Evolutionary conservation across 176 grass and related monocot genomes (phyloP).

Genomic region (Aegilops sharonensis): DNA sequence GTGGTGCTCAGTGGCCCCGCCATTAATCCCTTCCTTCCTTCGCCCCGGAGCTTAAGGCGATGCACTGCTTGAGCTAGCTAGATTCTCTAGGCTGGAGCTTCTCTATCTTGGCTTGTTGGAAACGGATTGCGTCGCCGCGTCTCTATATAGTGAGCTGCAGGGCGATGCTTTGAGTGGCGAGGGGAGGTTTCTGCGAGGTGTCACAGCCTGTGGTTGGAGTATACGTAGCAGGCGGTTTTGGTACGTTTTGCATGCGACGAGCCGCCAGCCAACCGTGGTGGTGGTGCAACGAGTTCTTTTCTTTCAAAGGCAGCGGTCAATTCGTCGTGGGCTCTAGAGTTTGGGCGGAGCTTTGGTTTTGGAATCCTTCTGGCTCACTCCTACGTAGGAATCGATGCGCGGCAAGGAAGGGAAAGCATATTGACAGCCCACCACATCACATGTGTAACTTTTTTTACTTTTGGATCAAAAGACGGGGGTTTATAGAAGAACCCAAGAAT

Average conservation of each 20-base stretch:
- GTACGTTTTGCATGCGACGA: background rate
- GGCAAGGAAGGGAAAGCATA: conserved; percentile 34
- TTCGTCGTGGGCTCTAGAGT: background rate
- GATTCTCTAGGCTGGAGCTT: background rate
- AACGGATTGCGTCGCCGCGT: background rate
- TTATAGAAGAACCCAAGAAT: conserved; percentile 26
- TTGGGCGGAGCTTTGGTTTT: conserved; percentile 48
- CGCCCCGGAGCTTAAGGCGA: background rate
- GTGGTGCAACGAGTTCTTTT: background rate
- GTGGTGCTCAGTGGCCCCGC: conserved; percentile 5
- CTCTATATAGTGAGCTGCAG: conserved; percentile 33
- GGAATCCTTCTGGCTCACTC: conserved; percentile 73
- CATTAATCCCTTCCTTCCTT: conserved; percentile 18
- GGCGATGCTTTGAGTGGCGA: conserved; percentile 59
- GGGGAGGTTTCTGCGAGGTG: conserved; percentile 19
- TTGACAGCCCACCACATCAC: conserved; percentile 20
- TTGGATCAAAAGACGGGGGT: background rate
- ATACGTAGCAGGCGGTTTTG: conserved; percentile 14
- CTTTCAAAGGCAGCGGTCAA: background rate
- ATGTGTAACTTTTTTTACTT: background rate
- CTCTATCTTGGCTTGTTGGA: background rate
- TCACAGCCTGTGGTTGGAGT: conserved; percentile 43
- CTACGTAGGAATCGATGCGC: conserved; percentile 24
- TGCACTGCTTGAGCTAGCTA: background rate
- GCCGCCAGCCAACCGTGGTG: background rate